Evolutionary conservation across 495 filamentous ascomycete genomes (phyloP).

Genomic region (Lophiotrema nucula): DNA sequence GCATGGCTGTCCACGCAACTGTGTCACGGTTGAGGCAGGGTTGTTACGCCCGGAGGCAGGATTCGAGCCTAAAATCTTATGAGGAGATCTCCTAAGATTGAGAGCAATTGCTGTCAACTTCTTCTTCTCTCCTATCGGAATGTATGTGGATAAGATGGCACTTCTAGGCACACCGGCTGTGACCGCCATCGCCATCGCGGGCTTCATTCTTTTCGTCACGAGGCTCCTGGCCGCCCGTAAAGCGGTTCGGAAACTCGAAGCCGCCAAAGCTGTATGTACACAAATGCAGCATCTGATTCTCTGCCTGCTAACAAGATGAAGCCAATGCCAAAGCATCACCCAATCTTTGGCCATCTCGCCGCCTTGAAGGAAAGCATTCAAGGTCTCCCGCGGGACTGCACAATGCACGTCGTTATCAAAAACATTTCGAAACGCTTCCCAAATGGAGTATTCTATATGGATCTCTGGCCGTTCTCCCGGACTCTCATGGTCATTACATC

Average conservation of each 20-base stretch:
- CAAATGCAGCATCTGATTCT: no score
- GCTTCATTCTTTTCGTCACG: background rate
- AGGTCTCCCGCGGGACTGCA: slow-evolving; percentile 2
- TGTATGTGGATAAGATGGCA: background rate
- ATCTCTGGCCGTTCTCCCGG: slow-evolving; percentile 39
- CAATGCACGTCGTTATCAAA: slow-evolving; percentile 3
- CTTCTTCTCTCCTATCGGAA: no score
- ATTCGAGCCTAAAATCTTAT: no score
- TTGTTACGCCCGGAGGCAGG: no score
- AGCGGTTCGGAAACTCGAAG: background rate
- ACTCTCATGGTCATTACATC: slow-evolving; percentile 25
- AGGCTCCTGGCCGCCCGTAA: background rate
- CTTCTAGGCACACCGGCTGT: background rate
- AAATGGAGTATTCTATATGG: slow-evolving; percentile 36
- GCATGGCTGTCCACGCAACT: no score
- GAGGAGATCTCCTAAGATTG: no score
- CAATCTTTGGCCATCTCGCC: slow-evolving; percentile 36
- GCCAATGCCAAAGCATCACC: slow-evolving; percentile 37
- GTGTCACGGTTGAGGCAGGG: no score
- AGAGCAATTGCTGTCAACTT: no score
- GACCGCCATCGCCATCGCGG: background rate
- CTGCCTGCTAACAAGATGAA: slow-evolving; percentile 3
- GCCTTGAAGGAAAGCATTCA: slow-evolving; percentile 25
- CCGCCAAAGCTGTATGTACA: background rate
- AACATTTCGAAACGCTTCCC: slow-evolving; percentile 16